These are phyloP conservation scores for Flueggea neowawraea DNA, from an alignment of 441 rosid genomes.

Conservation along the genomic window DNA sequence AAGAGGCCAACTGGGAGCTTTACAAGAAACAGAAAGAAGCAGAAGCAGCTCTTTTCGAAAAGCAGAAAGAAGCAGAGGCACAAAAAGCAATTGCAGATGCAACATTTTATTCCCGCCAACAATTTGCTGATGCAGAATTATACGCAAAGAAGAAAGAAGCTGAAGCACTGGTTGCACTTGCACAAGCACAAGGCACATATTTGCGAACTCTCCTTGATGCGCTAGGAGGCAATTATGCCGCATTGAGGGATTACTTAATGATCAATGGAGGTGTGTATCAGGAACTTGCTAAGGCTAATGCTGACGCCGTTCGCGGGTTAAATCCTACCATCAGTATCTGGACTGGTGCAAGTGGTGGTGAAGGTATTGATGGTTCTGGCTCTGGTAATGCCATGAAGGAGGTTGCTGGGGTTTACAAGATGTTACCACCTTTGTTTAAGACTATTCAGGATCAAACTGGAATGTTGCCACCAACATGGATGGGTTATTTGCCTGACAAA, in stretches of 20 bases:
- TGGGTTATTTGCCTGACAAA: slow-evolving; percentile 30
- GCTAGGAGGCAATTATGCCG: slow-evolving; percentile 47
- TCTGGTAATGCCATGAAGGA: slow-evolving; percentile 36
- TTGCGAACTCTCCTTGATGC: slow-evolving; percentile 47
- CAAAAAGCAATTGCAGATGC: slow-evolving; percentile 59
- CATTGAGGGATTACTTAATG: slow-evolving; percentile 56
- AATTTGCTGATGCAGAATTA: slow-evolving; percentile 35
- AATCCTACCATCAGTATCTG: slow-evolving; percentile 69
- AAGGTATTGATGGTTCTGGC: not conserved
- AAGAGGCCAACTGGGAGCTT: slow-evolving; percentile 75
- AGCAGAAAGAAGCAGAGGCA: slow-evolving; percentile 53
- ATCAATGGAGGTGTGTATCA: slow-evolving; percentile 44
- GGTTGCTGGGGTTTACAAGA: slow-evolving; percentile 50
- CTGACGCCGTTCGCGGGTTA: slow-evolving; percentile 50
- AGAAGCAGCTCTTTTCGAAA: slow-evolving; percentile 53
- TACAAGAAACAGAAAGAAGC: slow-evolving; percentile 64
- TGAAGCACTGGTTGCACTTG: slow-evolving; percentile 46
- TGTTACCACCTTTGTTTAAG: slow-evolving; percentile 62
- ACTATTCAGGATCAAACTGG: slow-evolving; percentile 72
- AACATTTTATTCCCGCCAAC: slow-evolving; percentile 34
- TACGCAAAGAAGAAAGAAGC: slow-evolving; percentile 62
- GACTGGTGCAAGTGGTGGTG: slow-evolving; percentile 34
- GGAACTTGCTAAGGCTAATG: slow-evolving; percentile 54
- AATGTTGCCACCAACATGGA: slow-evolving; percentile 60
- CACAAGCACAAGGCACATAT: slow-evolving; percentile 58